Evolutionary conservation across 2,329 filamentous ascomycete genomes (phyloP).

Genomic region (Calonectria pseudoturangicola): DNA sequence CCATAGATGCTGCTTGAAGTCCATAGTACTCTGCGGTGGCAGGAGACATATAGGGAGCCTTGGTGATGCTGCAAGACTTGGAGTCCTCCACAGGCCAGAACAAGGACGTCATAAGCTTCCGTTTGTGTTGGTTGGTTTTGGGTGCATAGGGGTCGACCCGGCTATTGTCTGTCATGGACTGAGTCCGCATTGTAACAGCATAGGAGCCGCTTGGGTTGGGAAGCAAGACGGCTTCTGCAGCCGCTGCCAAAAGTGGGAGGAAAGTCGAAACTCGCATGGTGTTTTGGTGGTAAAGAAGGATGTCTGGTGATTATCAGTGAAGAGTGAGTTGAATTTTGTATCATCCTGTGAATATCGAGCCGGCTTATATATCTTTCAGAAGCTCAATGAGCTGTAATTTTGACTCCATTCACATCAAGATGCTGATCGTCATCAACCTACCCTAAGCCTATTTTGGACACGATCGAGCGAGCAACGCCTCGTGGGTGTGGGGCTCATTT

Average conservation of each 20-base stretch:
- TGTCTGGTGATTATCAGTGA: background rate
- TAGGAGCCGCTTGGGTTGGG: conserved; percentile 57
- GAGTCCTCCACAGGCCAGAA: conserved; percentile 56
- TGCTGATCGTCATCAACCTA: background rate
- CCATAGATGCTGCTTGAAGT: conserved; percentile 49
- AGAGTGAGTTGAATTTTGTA: background rate
- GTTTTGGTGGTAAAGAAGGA: background rate
- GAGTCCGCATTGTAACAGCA: conserved; percentile 52
- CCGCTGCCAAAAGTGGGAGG: conserved; percentile 43
- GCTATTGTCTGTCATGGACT: conserved; percentile 55
- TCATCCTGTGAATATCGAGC: background rate
- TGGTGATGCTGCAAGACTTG: conserved; percentile 45
- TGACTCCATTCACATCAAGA: conserved; percentile 2
- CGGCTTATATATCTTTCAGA: background rate
- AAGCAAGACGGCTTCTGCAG: conserved; percentile 52
- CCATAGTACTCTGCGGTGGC: conserved; percentile 57
- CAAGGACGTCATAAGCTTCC: conserved; percentile 56
- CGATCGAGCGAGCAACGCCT: conserved; percentile 44
- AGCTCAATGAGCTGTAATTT: background rate
- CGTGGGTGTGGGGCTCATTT: background rate
- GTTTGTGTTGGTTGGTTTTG: conserved; percentile 44
- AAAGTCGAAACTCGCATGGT: conserved; percentile 47
- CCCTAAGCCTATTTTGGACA: conserved; percentile 25
- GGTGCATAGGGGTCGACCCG: conserved; percentile 58
- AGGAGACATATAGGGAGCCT: conserved; percentile 59